Conservation (phyloP, 495 filamentous ascomycete species). For the Clavariopsis aquatica region DNA sequence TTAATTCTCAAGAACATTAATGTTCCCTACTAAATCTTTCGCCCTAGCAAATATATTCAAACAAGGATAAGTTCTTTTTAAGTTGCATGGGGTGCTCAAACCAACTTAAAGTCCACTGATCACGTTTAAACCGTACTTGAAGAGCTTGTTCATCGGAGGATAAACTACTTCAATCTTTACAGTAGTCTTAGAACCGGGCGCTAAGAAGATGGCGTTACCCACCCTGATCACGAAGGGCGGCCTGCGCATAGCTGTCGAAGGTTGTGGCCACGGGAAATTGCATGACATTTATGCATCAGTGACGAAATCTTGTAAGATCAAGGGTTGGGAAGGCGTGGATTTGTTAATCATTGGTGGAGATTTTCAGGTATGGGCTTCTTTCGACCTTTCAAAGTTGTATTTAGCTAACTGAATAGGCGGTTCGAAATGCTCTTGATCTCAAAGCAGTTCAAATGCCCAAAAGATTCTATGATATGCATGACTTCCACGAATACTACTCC, state of each 20-base stretch:
- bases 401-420: conserved; percentile 57
- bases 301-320: conserved; percentile 58
- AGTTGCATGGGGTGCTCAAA: too few species aligned
- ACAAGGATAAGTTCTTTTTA: too few species aligned
- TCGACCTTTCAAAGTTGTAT: neutral
- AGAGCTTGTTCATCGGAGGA: neutral
- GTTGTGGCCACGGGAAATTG: conserved; percentile 89
- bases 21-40: too few species aligned
- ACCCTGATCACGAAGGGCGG: conserved; percentile 31
- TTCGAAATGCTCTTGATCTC: conserved; percentile 84
- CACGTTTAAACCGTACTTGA: neutral
- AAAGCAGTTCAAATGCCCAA: conserved; percentile 80
- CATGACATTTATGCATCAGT: conserved; percentile 85
- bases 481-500: conserved; percentile 92
- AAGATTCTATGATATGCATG: conserved; percentile 81
- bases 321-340: conserved; percentile 76
- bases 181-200: too few species aligned
- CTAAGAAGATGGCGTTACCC: conserved; percentile 24
- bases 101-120: too few species aligned
- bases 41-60: too few species aligned
- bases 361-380: conserved; percentile 66
- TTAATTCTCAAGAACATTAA: too few species aligned
- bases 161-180: too few species aligned
- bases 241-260: conserved; percentile 67
- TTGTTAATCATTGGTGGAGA: conserved; percentile 87